Evolutionary conservation across 2,329 filamentous ascomycete genomes (phyloP).

Genomic region (Fusarium coffeatum): DNA sequence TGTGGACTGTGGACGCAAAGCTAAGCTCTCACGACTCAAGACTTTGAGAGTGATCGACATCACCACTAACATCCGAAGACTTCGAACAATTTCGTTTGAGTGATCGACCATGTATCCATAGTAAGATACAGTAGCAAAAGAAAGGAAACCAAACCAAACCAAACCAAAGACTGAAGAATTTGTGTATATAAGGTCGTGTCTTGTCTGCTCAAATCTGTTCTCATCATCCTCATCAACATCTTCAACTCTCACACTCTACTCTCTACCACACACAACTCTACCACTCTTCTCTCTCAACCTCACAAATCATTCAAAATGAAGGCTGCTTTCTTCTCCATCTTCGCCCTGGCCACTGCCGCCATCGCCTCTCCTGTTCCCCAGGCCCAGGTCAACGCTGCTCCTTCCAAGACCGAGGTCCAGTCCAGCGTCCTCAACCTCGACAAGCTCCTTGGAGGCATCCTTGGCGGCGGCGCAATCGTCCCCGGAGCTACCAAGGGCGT

Average conservation of each 20-base stretch:
- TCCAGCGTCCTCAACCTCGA: neutral
- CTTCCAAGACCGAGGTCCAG: constrained; percentile 11
- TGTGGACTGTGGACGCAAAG: neutral
- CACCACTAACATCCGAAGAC: neutral
- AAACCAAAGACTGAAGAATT: neutral
- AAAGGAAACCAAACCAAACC: neutral
- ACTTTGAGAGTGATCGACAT: constrained; percentile 27
- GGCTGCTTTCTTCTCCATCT: constrained; percentile 42
- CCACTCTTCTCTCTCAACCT: neutral
- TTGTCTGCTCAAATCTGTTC: neutral
- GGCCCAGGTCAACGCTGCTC: neutral
- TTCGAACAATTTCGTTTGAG: neutral
- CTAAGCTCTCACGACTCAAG: constrained; percentile 13
- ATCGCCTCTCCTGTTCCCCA: constrained; percentile 37
- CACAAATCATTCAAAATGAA: constrained; percentile 39
- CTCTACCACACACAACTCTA: neutral
- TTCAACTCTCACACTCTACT: constrained; percentile 5
- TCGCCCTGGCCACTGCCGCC: constrained; percentile 39
- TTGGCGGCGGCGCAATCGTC: too few species aligned
- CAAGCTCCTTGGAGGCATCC: too few species aligned
- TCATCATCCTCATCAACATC: constrained; percentile 20
- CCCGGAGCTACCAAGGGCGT: too few species aligned
- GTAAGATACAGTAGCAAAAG: neutral
- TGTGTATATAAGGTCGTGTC: constrained; percentile 14
- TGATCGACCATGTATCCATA: neutral